phyloP scores from a whole-genome alignment of 2,329 filamentous ascomycete genomes.

The Neopestalotiopsis clavispora region DNA sequence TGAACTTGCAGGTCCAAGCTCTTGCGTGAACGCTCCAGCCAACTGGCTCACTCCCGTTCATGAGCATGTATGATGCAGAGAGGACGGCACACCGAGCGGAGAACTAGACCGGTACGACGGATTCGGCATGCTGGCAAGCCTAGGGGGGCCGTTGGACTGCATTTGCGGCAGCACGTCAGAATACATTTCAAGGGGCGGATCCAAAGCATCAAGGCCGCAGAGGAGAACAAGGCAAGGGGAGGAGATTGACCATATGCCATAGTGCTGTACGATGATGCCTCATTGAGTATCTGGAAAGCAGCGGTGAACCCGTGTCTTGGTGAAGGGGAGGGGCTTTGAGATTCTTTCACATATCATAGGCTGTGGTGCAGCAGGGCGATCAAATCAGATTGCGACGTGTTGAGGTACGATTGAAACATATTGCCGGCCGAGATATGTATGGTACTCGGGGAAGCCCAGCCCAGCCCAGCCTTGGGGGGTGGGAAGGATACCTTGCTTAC shows the following conservation, averaged over 20 bases:
- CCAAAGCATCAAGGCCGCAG: neutral
- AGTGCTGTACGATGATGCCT: neutral
- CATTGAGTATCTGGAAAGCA: neutral
- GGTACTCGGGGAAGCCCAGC: neutral
- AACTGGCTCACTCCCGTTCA: neutral
- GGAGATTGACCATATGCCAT: neutral
- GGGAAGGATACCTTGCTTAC: neutral
- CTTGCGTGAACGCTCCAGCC: neutral
- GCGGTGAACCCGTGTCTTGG: neutral
- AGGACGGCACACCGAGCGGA: neutral
- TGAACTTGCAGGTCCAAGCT: neutral
- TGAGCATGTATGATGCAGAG: neutral
- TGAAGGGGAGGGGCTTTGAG: neutral
- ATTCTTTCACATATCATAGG: neutral
- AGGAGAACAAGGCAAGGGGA: too few species aligned
- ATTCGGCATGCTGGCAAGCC: neutral
- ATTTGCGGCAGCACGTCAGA: neutral
- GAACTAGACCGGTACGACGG: neutral
- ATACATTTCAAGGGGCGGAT: neutral
- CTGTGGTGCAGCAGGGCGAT: neutral
- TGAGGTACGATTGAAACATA: neutral
- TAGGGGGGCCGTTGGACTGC: neutral
- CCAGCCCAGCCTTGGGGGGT: too few species aligned
- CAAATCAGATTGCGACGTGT: constrained; percentile 1
- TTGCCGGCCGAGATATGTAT: neutral